Conservation (phyloP, 2,329 filamentous ascomycete genomes). For the Dactylellina parvicollis region DNA sequence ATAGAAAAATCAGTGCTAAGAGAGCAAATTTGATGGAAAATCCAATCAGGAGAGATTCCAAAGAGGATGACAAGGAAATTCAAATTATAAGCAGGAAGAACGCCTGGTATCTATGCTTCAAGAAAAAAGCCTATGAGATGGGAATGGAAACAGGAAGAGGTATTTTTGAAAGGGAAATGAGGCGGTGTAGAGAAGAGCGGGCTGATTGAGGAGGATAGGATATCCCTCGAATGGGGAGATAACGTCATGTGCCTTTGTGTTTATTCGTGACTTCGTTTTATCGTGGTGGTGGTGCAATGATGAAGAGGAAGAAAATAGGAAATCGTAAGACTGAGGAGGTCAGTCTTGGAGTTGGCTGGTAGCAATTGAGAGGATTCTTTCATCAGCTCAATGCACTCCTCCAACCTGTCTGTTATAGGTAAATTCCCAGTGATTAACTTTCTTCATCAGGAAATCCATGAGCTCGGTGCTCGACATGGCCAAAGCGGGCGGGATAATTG, state of each 20-base stretch:
- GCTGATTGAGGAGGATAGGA: too few species aligned
- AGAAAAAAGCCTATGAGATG: constrained; percentile 10
- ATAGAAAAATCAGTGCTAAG: constrained; percentile 57
- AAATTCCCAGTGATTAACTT: constrained; percentile 86
- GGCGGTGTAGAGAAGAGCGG: too few species aligned
- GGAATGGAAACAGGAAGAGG: constrained; percentile 2
- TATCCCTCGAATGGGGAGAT: too few species aligned
- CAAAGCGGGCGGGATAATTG: constrained; percentile 52
- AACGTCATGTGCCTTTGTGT: too few species aligned
- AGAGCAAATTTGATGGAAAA: constrained; percentile 28
- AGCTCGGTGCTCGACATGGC: constrained; percentile 74
- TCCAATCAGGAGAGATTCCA: not conserved
- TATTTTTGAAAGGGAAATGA: not conserved
- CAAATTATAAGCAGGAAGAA: constrained; percentile 51
- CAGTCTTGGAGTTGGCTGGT: not conserved
- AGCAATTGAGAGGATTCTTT: not conserved
- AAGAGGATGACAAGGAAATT: constrained; percentile 11
- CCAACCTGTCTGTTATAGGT: constrained; percentile 70
- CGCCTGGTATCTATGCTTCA: constrained; percentile 51
- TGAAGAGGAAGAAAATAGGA: not conserved
- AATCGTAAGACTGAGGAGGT: not conserved
- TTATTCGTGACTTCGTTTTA: too few species aligned
- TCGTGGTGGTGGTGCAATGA: too few species aligned
- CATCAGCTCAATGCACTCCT: constrained; percentile 54
- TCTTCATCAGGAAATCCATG: constrained; percentile 85